phyloP scores from a whole-genome alignment of 1,284 basidiomycete genomes.

The Wallemia mellicola region DNA sequence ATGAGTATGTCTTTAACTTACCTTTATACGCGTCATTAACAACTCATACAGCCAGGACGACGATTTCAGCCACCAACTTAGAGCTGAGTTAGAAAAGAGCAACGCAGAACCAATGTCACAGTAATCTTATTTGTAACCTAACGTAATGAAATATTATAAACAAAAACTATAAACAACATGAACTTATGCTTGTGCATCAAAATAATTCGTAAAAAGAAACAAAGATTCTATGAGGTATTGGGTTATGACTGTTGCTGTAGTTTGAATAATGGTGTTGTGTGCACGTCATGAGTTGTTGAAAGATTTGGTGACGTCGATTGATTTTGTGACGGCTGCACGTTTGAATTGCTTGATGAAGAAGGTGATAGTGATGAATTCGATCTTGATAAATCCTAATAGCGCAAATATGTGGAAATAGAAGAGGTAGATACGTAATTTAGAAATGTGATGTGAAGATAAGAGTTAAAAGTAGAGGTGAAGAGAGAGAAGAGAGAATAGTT shows the following conservation, averaged over 20 bases:
- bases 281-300: background rate
- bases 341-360: background rate
- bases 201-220: background rate
- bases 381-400: background rate
- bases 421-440: background rate
- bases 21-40: too few relatives aligned
- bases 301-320: background rate
- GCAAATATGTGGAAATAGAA: background rate
- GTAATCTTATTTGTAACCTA: background rate
- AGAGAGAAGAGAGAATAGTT: background rate
- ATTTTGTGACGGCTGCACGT: background rate
- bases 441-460: too few relatives aligned
- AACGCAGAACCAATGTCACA: background rate
- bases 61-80: conserved; percentile 1
- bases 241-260: background rate
- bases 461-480: background rate
- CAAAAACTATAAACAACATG: too few relatives aligned
- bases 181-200: too few relatives aligned
- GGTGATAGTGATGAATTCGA: background rate
- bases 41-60: background rate
- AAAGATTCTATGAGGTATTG: background rate
- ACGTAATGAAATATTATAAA: too few relatives aligned
- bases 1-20: too few relatives aligned
- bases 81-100: background rate
- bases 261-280: background rate